Evolutionary conservation across 345 rosid genomes (phyloP), one percentile per base, ranked within the genome.

Genomic region (Populus euphratica): DNA sequence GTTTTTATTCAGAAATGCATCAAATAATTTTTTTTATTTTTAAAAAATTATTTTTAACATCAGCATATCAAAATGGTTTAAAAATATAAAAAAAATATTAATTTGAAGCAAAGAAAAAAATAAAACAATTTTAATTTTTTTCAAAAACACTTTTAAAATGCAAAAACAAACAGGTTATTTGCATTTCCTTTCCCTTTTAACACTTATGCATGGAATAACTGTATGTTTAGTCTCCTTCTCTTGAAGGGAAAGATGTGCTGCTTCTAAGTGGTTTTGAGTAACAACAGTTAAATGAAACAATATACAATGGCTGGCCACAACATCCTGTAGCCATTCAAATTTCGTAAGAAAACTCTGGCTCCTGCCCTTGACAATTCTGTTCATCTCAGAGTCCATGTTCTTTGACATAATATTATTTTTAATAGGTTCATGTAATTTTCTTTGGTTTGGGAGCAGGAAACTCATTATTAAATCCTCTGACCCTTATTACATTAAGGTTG

Each of bases 401-500:
- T 23, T 43, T 29, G 71, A 44, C 18, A 12, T 17, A 23, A 10
- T 39, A 68, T 31, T 47, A 50, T 33, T 72, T 5, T 39, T 6
- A 5, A 9, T 5, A 56, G 59, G 43, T 50, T 80, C 43, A 21
- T 36, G 7, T 68, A 16, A 21, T n/a, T 14, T 16, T 50, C 12
- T 65, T 81, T 62, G 12, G 31, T 73, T 70, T 31, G 62, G 35
- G 49, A 70, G 14, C 18, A 67, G 73, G 50, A 33, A 8, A 31
- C 38, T n/a, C 2, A 17, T 33, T 38, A 17, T 80, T 64, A 18
- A 66, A 63, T 80, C 63, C 20, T 52, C 76, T 56, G 47, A 52
- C 44, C 70, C 65, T 76, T 70, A 64, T 69, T 72, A 64, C 69
- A 56, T 80, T 73, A 44, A 73, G 35, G 6, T 71, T 82, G 36